A percentile compares a stretch with the other conserved stretches of the same genome.
Evolutionary conservation across 805 yeast species (phyloP).

Genomic region (Candida chilensis): DNA sequence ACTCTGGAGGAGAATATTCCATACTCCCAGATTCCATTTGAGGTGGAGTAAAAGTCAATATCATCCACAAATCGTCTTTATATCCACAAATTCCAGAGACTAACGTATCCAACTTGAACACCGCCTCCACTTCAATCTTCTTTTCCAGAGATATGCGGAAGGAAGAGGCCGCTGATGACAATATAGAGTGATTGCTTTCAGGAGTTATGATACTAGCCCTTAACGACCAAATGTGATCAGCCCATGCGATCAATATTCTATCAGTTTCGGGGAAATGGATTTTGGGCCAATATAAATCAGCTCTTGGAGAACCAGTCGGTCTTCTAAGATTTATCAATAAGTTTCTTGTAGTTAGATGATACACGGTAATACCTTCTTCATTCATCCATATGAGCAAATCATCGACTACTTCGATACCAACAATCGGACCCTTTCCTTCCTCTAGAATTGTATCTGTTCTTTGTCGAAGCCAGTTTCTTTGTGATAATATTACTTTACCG

Average conservation of each 20-base stretch:
- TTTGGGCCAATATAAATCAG: conserved; percentile 82
- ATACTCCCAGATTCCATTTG: conserved; percentile 8
- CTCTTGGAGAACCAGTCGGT: conserved; percentile 48
- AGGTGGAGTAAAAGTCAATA: conserved; percentile 43
- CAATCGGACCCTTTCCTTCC: conserved; percentile 59
- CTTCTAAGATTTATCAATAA: conserved; percentile 43
- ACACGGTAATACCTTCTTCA: conserved; percentile 68
- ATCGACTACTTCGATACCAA: conserved; percentile 53
- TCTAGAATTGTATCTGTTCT: conserved; percentile 61
- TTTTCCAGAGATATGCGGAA: conserved; percentile 36
- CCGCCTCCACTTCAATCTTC: conserved; percentile 37
- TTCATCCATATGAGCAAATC: conserved; percentile 76
- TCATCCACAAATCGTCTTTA: conserved; percentile 59
- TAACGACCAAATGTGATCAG: conserved; percentile 63
- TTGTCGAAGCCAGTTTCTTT: conserved; percentile 81
- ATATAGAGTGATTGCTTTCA: conserved; percentile 22
- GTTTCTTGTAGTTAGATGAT: conserved; percentile 43
- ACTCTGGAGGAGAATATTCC: conserved; percentile 53
- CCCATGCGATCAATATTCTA: conserved; percentile 77
- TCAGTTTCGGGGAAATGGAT: conserved; percentile 58
- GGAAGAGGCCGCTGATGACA: conserved; percentile 46
- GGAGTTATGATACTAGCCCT: conserved; percentile 24
- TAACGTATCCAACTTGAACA: conserved; percentile 38
- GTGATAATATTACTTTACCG: conserved; percentile 69
- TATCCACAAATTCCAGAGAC: conserved; percentile 76